Percentiles rank a stretch among this genome's conserved stretches.
phyloP scores from a whole-genome alignment of 306 rosid genomes.

The Astragalus glycyphyllos region DNA sequence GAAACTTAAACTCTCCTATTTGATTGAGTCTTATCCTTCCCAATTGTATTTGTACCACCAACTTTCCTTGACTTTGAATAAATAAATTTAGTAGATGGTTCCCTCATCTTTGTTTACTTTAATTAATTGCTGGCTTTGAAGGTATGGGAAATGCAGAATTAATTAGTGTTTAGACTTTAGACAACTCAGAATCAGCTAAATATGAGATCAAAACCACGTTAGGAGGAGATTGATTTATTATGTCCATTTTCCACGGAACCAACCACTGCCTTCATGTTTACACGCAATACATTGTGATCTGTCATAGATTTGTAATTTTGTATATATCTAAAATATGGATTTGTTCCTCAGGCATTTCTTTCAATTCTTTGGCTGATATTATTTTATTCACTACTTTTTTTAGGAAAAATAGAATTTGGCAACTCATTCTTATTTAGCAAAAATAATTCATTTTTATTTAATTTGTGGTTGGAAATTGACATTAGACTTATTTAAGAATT shows the following conservation, averaged over 20 bases:
- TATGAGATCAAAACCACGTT: constrained; percentile 39
- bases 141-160: constrained; percentile 32
- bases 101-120: neutral
- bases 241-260: constrained; percentile 37
- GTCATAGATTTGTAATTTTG: constrained; percentile 1
- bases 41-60: too few species aligned
- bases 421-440: too few species aligned
- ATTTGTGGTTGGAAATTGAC: neutral
- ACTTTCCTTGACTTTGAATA: neutral
- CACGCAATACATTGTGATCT: constrained; percentile 36
- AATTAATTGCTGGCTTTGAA: constrained; percentile 12
- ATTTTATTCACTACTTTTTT: neutral
- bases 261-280: constrained; percentile 29
- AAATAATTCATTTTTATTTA: neutral
- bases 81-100: constrained; percentile 18
- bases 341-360: constrained; percentile 4
- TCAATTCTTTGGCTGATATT: neutral
- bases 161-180: constrained; percentile 7
- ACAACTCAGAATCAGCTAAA: constrained; percentile 25
- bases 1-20: too few species aligned
- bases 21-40: too few species aligned
- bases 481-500: neutral
- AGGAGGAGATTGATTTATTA: constrained; percentile 8
- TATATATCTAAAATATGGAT: constrained; percentile 24
- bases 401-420: neutral